Percentiles rank a stretch among this genome's conserved stretches.
phyloP scores from a whole-genome alignment of 352 stramenopile species.

The Thraustotheca clavata region DNA sequence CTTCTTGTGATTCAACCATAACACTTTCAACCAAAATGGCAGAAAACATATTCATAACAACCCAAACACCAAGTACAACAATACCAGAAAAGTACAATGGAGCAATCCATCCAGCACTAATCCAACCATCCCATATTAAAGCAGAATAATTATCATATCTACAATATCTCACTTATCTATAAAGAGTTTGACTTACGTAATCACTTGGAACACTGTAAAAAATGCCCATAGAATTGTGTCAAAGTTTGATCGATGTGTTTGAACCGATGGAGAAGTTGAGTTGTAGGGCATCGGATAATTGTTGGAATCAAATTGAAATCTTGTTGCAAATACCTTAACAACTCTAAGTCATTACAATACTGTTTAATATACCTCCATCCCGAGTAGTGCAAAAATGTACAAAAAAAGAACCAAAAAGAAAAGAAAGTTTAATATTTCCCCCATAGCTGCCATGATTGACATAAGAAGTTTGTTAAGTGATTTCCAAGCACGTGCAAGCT shows the following conservation, averaged over 20 bases:
- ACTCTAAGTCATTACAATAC: too few relatives aligned
- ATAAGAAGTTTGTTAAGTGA: slow-evolving; percentile 73
- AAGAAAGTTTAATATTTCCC: slow-evolving; percentile 88
- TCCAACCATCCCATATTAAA: slow-evolving; percentile 85
- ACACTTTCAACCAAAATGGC: slow-evolving; percentile 90
- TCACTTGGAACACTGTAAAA: slow-evolving; percentile 89
- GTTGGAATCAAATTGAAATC: slow-evolving; percentile 85
- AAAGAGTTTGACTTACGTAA: slow-evolving; percentile 34
- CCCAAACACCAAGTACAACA: slow-evolving; percentile 85
- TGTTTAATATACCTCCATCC: slow-evolving; percentile 57
- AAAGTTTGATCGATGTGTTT: slow-evolving; percentile 74
- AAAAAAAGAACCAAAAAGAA: slow-evolving; percentile 91
- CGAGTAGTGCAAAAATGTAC: slow-evolving; percentile 89
- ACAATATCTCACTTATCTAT: not conserved
- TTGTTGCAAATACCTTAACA: slow-evolving; percentile 94
- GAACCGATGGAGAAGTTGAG: not conserved
- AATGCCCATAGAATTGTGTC: slow-evolving; percentile 74
- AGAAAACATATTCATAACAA: slow-evolving; percentile 93
- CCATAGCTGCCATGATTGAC: slow-evolving; percentile 84
- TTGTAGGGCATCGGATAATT: slow-evolving; percentile 40
- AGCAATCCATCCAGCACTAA: slow-evolving; percentile 42
- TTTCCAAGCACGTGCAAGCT: slow-evolving; percentile 86
- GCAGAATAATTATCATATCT: slow-evolving; percentile 84
- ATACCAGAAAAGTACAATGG: slow-evolving; percentile 79
- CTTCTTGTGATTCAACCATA: slow-evolving; percentile 35